Evolutionary conservation across 1,139 yeast genomes (phyloP).

Genomic region (Scheffersomyces titani): DNA sequence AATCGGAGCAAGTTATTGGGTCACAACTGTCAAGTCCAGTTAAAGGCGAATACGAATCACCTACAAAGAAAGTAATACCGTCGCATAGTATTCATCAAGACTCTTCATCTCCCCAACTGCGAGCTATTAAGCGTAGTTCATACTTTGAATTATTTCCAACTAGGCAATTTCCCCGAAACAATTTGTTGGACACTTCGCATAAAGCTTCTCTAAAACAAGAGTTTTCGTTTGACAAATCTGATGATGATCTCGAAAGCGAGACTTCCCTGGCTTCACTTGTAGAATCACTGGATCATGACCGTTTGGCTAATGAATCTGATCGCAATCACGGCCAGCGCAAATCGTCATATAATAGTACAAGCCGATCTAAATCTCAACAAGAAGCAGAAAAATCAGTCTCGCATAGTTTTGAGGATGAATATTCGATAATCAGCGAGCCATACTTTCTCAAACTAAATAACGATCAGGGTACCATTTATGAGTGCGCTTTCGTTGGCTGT

Average conservation of each 20-base stretch:
- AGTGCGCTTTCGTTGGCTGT: conserved; percentile 35
- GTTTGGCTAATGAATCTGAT: background rate
- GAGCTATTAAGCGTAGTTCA: background rate
- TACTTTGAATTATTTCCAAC: conserved; percentile 11
- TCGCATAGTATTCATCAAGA: background rate
- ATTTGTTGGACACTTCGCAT: background rate
- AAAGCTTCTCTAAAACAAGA: background rate
- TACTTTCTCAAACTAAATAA: conserved; percentile 4
- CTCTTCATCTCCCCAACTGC: conserved; percentile 2
- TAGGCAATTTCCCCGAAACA: conserved; percentile 2
- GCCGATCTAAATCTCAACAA: background rate
- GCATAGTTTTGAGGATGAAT: conserved; percentile 24
- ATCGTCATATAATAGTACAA: background rate
- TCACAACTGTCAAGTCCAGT: background rate
- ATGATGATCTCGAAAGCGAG: background rate
- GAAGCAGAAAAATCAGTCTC: conserved; percentile 2
- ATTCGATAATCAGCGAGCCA: conserved; percentile 22
- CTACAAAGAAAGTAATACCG: conserved; percentile 16
- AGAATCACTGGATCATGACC: conserved; percentile 4
- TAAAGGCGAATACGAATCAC: conserved; percentile 8
- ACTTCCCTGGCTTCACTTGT: conserved; percentile 4
- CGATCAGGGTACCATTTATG: conserved; percentile 11
- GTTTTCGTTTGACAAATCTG: background rate
- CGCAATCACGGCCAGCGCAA: background rate
- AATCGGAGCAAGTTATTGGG: background rate